Evolutionary conservation across 2,329 filamentous ascomycete species (phyloP).

Genomic region (Beauveria caledonica): DNA sequence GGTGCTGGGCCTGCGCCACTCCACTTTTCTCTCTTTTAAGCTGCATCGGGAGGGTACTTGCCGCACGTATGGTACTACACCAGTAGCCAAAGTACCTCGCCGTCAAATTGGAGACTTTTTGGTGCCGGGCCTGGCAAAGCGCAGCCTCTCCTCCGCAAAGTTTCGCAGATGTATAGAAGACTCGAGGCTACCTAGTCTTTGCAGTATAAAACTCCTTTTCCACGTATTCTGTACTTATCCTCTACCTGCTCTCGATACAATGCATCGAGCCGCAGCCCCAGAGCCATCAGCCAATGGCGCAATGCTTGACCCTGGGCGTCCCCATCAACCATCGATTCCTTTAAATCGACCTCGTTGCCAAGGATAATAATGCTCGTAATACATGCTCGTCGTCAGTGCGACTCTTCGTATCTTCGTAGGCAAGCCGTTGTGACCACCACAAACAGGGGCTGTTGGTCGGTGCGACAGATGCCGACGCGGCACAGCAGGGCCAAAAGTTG

Average conservation of each 20-base stretch:
- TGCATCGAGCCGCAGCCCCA: constrained; percentile 4
- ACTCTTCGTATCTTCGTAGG: no score
- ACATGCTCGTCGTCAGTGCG: no score
- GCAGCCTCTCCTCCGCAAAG: neutral
- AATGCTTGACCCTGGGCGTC: neutral
- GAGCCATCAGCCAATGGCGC: constrained; percentile 3
- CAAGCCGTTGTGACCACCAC: no score
- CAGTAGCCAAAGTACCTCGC: neutral
- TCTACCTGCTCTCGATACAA: neutral
- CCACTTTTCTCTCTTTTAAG: constrained; percentile 2
- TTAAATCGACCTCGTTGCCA: neutral
- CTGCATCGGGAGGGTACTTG: neutral
- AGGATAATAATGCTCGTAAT: neutral
- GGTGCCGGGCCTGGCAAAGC: neutral
- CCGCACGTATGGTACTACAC: neutral
- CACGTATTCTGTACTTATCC: neutral
- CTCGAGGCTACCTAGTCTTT: neutral
- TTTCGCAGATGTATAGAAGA: neutral
- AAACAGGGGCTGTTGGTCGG: no score
- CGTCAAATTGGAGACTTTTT: constrained; percentile 1
- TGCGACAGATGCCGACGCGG: no score
- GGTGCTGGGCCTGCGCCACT: neutral
- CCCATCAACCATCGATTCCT: neutral
- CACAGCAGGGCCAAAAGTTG: no score
- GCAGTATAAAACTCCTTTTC: rapidly evolving